These are phyloP conservation scores for Magnolia sinica DNA, from an alignment of 164 flowering plant genomes.

Conservation along the genomic window DNA sequence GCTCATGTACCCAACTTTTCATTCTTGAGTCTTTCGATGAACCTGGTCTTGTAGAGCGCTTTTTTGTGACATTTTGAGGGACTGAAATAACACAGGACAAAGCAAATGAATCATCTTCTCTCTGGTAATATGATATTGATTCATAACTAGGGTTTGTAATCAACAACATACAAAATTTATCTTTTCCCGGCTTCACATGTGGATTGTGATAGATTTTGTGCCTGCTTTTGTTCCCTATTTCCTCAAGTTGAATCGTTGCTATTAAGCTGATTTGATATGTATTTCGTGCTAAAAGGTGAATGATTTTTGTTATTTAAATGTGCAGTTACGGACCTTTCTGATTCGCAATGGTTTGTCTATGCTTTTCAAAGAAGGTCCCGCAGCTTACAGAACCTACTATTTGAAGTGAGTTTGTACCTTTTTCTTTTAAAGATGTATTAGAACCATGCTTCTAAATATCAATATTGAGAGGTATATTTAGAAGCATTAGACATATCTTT, in stretches of 20 bases:
- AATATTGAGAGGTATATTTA: background rate
- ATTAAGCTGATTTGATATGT: background rate
- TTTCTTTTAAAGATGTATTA: background rate
- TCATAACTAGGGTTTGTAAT: too few species aligned
- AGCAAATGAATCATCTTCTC: too few species aligned
- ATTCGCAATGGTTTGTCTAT: slow-evolving; percentile 87
- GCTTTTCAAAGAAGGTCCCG: slow-evolving; percentile 87
- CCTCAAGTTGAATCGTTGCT: background rate
- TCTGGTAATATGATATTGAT: too few species aligned
- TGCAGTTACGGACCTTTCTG: slow-evolving; percentile 84
- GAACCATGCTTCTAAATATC: background rate
- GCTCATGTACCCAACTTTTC: too few species aligned
- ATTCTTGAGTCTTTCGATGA: too few species aligned
- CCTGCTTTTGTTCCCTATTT: background rate
- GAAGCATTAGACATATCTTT: background rate
- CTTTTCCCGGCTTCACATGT: too few species aligned
- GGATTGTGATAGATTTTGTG: too few species aligned
- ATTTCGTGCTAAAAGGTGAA: slow-evolving; percentile 4
- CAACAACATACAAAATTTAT: too few species aligned
- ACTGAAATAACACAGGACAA: too few species aligned
- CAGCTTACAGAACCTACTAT: slow-evolving; percentile 80
- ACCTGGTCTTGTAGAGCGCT: too few species aligned
- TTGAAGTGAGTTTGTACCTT: slow-evolving; percentile 44
- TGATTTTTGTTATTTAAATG: slow-evolving; percentile 5
- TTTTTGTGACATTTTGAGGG: too few species aligned